phyloP scores from a whole-genome alignment of 2,329 filamentous ascomycete species.

The Hymenoscyphus fructigenus region DNA sequence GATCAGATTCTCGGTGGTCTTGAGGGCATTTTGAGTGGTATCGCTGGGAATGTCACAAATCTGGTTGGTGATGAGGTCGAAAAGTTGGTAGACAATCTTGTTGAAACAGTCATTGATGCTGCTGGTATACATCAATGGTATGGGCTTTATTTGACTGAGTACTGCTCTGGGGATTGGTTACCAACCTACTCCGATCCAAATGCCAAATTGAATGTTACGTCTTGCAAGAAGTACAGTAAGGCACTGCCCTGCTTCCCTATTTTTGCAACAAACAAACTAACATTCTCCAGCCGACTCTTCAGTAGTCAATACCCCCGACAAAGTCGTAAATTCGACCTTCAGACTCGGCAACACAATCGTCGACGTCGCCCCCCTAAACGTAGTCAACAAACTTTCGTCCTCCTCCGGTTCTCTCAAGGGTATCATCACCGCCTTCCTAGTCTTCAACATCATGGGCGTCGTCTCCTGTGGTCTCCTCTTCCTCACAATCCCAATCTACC shows the following conservation, averaged over 20 bases:
- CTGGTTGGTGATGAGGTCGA: conserved; percentile 13
- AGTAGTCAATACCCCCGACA: conserved; percentile 5
- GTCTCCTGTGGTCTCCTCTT: conserved; percentile 17
- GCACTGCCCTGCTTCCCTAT: background rate
- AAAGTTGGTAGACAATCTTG: conserved; percentile 10
- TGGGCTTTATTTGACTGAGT: conserved; percentile 19
- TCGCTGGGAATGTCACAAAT: conserved; percentile 14
- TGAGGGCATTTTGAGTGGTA: conserved; percentile 9
- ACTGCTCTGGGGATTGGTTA: conserved; percentile 17
- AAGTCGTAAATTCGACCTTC: conserved; percentile 15
- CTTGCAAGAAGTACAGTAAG: conserved; percentile 20
- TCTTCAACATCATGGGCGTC: conserved; percentile 21
- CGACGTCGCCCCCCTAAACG: conserved; percentile 24
- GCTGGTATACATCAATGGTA: conserved; percentile 24
- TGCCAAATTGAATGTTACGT: conserved; percentile 11
- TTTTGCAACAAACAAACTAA: conserved; percentile 1
- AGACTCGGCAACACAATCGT: conserved; percentile 20
- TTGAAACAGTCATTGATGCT: conserved; percentile 10
- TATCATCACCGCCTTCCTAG: conserved; percentile 15
- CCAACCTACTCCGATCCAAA: conserved; percentile 13
- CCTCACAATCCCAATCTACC: conserved; percentile 16
- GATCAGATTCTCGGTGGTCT: conserved; percentile 1
- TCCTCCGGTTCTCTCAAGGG: conserved; percentile 5
- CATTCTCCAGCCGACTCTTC: background rate
- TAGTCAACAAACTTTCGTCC: conserved; percentile 17